A percentile compares a stretch with the other conserved stretches of the same genome.
Evolutionary conservation across 805 yeast species (phyloP).

Genomic region (Naumovozyma dairenensis): DNA sequence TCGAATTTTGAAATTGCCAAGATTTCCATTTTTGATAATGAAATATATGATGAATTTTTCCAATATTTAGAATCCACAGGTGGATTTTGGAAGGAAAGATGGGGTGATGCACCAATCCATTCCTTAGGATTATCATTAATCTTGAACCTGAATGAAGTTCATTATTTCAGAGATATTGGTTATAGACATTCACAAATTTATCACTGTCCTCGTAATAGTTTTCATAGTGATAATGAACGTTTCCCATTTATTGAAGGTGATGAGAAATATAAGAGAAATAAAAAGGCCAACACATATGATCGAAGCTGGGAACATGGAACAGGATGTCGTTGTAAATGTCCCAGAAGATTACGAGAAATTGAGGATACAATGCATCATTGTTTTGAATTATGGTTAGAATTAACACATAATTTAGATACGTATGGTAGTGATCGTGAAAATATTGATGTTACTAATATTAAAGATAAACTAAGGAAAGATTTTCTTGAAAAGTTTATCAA

Average conservation of each 20-base stretch:
- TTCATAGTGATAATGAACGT: slow-evolving; percentile 31
- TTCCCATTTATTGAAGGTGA: slow-evolving; percentile 30
- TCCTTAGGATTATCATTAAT: slow-evolving; percentile 77
- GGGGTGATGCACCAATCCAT: slow-evolving; percentile 98
- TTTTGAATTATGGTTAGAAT: slow-evolving; percentile 39
- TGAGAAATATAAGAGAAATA: slow-evolving; percentile 10
- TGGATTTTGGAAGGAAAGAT: slow-evolving; percentile 83
- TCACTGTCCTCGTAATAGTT: slow-evolving; percentile 66
- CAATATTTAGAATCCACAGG: slow-evolving; percentile 57
- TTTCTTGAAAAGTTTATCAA: not conserved
- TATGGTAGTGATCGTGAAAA: not conserved
- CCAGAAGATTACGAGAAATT: slow-evolving; percentile 39
- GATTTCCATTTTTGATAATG: slow-evolving; percentile 61
- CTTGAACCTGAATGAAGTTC: slow-evolving; percentile 58
- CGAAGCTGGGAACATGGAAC: slow-evolving; percentile 38
- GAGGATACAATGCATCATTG: slow-evolving; percentile 49
- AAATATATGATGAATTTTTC: slow-evolving; percentile 58
- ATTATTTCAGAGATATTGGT: slow-evolving; percentile 89
- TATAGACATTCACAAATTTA: slow-evolving; percentile 70
- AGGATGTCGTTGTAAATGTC: slow-evolving; percentile 87
- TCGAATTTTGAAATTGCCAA: slow-evolving; percentile 87
- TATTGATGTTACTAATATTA: slow-evolving; percentile 1
- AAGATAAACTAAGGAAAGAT: slow-evolving; percentile 1
- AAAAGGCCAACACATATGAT: slow-evolving; percentile 27
- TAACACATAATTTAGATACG: slow-evolving; percentile 3